Percentiles rank a stretch among this genome's conserved stretches.
Conservation (phyloP, 2,329 filamentous ascomycete species). For the Venturia effusa region DNA sequence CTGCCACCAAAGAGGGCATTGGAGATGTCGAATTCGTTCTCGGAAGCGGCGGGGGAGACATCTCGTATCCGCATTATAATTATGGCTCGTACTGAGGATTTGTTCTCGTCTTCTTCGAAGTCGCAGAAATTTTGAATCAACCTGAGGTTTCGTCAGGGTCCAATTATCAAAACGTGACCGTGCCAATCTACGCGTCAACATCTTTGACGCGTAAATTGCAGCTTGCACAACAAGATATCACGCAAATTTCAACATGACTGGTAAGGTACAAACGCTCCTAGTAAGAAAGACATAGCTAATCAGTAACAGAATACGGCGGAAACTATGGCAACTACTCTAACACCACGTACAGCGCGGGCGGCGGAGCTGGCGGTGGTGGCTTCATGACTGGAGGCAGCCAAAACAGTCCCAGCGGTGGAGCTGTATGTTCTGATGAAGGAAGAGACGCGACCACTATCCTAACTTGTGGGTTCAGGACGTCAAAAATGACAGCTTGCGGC, state of each 20-base stretch:
- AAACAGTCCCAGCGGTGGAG: slow-evolving; percentile 28
- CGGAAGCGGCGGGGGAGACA: slow-evolving; percentile 72
- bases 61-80: slow-evolving; percentile 57
- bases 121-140: not conserved
- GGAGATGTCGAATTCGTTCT: slow-evolving; percentile 86
- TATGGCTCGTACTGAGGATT: not conserved
- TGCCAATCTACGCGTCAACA: not conserved
- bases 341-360: slow-evolving; percentile 45
- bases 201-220: not conserved
- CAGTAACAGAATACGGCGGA: slow-evolving; percentile 1
- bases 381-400: slow-evolving; percentile 47
- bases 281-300: not conserved
- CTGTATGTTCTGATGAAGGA: slow-evolving; percentile 14
- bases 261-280: not conserved
- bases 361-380: slow-evolving; percentile 46
- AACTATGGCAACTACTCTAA: slow-evolving; percentile 39
- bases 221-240: not conserved
- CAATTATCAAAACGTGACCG: not conserved
- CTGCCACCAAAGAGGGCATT: slow-evolving; percentile 60
- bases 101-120: not conserved
- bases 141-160: slow-evolving; percentile 4
- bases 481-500: slow-evolving; percentile 74
- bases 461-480: not conserved
- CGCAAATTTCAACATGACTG: not conserved
- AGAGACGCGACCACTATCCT: not conserved